These are phyloP conservation scores for Epichloe elymi DNA, from an alignment of 2,329 filamentous ascomycete genomes.

Conservation along the genomic window DNA sequence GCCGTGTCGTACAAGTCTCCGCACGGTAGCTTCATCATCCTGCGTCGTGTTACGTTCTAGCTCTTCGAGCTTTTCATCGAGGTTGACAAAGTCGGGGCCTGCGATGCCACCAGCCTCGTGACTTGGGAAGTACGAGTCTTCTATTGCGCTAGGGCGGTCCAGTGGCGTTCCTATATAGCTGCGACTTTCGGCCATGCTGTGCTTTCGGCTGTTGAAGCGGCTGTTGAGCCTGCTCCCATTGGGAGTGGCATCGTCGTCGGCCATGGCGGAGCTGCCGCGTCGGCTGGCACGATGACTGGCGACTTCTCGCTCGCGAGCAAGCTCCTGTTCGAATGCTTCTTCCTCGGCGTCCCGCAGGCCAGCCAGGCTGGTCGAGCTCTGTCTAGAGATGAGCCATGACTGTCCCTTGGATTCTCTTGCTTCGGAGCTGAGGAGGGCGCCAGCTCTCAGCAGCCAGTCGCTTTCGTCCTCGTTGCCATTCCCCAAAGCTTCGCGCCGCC, in stretches of 20 bases:
- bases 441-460: constrained; percentile 53
- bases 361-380: constrained; percentile 49
- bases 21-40: constrained; percentile 46
- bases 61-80: constrained; percentile 45
- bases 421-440: constrained; percentile 47
- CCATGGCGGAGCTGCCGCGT: constrained; percentile 28
- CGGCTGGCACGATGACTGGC: constrained; percentile 35
- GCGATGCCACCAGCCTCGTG: constrained; percentile 25
- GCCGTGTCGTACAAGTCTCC: constrained; percentile 40
- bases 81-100: constrained; percentile 50
- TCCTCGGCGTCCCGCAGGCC: constrained; percentile 39
- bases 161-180: constrained; percentile 32
- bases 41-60: constrained; percentile 36
- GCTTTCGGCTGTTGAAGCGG: constrained; percentile 31
- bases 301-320: constrained; percentile 36
- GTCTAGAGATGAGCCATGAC: constrained; percentile 52
- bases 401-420: constrained; percentile 56
- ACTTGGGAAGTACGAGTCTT: constrained; percentile 30
- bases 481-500: constrained; percentile 18
- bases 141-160: constrained; percentile 22
- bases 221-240: constrained; percentile 35
- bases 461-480: constrained; percentile 33
- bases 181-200: constrained; percentile 20
- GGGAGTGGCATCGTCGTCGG: constrained; percentile 24
- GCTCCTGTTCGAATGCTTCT: constrained; percentile 37